phyloP scores from a whole-genome alignment of 1,284 basidiomycete genomes.

The Microbotryomycetes sp. region DNA sequence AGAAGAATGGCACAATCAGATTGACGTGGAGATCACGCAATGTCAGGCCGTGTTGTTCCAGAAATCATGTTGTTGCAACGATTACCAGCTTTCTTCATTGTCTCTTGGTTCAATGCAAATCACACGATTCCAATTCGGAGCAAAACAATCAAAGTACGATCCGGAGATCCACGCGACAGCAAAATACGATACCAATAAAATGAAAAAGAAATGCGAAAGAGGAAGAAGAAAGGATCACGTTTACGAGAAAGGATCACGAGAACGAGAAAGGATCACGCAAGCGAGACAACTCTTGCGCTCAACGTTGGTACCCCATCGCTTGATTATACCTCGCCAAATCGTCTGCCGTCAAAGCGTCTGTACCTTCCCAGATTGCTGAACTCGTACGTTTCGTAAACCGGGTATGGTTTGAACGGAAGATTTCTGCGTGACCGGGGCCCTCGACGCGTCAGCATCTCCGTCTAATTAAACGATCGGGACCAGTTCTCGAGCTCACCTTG shows the following conservation, averaged over 20 bases:
- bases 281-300: too few relatives aligned
- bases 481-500: constrained; percentile 55
- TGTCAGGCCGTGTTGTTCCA: background rate
- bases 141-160: background rate
- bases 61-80: background rate
- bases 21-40: background rate
- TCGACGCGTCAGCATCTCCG: background rate
- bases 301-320: constrained; percentile 67
- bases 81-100: too few relatives aligned
- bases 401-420: constrained; percentile 55
- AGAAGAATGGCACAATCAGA: background rate
- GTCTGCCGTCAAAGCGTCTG: constrained; percentile 69
- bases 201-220: background rate
- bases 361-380: constrained; percentile 85
- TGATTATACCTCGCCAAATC: constrained; percentile 79
- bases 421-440: constrained; percentile 40
- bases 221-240: constrained; percentile 1
- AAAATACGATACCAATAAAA: background rate
- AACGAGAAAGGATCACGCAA: too few relatives aligned
- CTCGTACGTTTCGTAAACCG: constrained; percentile 77
- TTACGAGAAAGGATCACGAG: constrained; percentile 4
- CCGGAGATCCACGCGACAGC: too few relatives aligned
- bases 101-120: background rate
- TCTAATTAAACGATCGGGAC: background rate
- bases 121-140: background rate